A percentile compares a stretch with the other conserved stretches of the same genome.
These are phyloP conservation scores for Rhodotorula glutinis DNA, from an alignment of 1,284 basidiomycete genomes.

Conservation along the genomic window DNA sequence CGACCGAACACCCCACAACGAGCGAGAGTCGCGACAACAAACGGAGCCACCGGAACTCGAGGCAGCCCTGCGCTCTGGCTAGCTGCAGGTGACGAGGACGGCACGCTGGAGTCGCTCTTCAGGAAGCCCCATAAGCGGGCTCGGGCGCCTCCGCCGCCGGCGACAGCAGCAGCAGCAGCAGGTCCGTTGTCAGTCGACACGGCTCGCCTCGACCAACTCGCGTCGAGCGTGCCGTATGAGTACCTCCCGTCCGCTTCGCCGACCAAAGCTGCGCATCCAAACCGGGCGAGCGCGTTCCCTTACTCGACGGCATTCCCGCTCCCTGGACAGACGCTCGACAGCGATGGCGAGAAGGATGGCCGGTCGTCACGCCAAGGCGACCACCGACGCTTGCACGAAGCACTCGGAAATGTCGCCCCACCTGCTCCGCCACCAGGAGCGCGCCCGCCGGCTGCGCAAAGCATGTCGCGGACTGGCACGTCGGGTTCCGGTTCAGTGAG, in stretches of 20 bases:
- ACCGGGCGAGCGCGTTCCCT: constrained; percentile 16
- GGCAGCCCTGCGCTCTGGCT: too few species aligned
- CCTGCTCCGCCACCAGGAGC: not conserved
- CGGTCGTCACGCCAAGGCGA: not conserved
- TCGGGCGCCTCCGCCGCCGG: not conserved
- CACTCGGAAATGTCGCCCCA: constrained; percentile 20
- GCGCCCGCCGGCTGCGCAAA: not conserved
- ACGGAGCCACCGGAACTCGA: too few species aligned
- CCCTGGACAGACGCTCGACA: constrained; percentile 11
- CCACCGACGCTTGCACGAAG: constrained; percentile 16
- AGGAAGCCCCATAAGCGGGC: constrained; percentile 3
- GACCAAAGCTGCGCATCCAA: constrained; percentile 6
- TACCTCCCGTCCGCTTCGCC: constrained; percentile 26
- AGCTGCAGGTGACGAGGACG: too few species aligned
- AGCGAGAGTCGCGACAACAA: too few species aligned
- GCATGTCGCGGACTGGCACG: not conserved
- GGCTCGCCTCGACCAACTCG: constrained; percentile 14
- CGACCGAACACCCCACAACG: not conserved
- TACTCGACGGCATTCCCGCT: constrained; percentile 27
- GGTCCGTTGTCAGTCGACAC: constrained; percentile 1
- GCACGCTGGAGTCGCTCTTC: constrained; percentile 29
- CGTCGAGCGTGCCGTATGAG: constrained; percentile 28
- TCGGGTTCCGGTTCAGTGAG: not conserved
- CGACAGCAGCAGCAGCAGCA: not conserved
- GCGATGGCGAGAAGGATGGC: not conserved